These are phyloP conservation scores for Helotiales sp. DNA, from an alignment of 2,329 filamentous ascomycete genomes.

Conservation along the genomic window DNA sequence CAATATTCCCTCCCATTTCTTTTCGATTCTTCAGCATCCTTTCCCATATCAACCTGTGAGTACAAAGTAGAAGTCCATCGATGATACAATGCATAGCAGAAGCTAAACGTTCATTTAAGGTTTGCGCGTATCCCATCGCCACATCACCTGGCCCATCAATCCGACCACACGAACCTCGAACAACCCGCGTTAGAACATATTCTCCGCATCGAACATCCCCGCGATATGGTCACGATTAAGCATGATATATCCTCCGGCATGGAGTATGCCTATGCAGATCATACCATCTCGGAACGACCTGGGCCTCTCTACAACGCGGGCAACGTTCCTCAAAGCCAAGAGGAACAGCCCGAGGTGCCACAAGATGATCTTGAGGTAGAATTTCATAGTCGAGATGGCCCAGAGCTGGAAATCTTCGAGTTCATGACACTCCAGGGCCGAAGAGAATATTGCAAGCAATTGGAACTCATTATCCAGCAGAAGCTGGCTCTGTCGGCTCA, in stretches of 20 bases:
- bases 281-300: neutral
- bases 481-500: neutral
- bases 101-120: neutral
- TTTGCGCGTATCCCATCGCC: neutral
- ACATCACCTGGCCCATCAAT: neutral
- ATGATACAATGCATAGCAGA: neutral
- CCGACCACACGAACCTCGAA: neutral
- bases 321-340: too few species aligned
- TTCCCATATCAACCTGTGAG: neutral
- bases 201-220: neutral
- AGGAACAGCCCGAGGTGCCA: neutral
- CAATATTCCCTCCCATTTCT: neutral
- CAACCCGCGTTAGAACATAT: neutral
- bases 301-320: neutral
- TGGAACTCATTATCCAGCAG: neutral
- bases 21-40: neutral
- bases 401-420: neutral
- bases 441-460: neutral
- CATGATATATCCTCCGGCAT: neutral
- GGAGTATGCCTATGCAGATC: neutral
- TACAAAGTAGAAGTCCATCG: neutral
- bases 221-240: neutral
- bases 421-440: neutral
- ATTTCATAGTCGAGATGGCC: neutral
- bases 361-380: neutral